Evolutionary conservation across 192 early-diverging fungal species (phyloP), one percentile per base, ranked within the genome.

Genomic region (Coemansia sp.): DNA sequence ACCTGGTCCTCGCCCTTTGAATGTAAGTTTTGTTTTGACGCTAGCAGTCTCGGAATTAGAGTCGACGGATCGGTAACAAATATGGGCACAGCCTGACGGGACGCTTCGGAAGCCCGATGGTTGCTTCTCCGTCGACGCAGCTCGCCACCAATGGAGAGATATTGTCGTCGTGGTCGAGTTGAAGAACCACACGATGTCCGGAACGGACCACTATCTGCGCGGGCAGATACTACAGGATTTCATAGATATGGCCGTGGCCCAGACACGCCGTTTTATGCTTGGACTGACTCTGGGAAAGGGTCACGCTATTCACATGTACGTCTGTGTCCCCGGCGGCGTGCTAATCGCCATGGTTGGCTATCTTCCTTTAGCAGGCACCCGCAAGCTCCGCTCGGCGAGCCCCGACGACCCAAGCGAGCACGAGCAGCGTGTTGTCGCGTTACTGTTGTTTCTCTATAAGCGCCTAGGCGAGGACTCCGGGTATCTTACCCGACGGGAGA

Each of bases 171-270:
- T 23, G 9, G 32, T 62, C 14, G 36, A 62, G 34, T 34, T 62
- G 0, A 62, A 62, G 9, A n/a, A 19, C 41, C 5, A 20, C 42
- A 13, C 3, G 5, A 9, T 15, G 9, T 9, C 9, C 0, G 8
- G 9, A 0, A 5, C 22, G 38, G 13, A 5, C 20, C 2, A 43
- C 7, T 0, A 11, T 4, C 22, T 48, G 0, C 19, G 22, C n/a
- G 60, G 60, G 2, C 60, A 62, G 25, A 6, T 62, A 2, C 4
- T 62, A 0, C 60, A 62, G 15, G 46, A 29, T 43, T 34, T 62
- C 0, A 33, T 62, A 14, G 60, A 48, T 8, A 62, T 62, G 60
- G 60, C 60, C 8, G 19, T 10, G 22, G 1, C 6, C 60, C 23
- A 15, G 6, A 43, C 60, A 13, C 60, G 60, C 23, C n/a, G 45